These are phyloP conservation scores for Coemansia sp. DNA, from an alignment of 192 early-diverging fungal genomes.

Conservation along the genomic window DNA sequence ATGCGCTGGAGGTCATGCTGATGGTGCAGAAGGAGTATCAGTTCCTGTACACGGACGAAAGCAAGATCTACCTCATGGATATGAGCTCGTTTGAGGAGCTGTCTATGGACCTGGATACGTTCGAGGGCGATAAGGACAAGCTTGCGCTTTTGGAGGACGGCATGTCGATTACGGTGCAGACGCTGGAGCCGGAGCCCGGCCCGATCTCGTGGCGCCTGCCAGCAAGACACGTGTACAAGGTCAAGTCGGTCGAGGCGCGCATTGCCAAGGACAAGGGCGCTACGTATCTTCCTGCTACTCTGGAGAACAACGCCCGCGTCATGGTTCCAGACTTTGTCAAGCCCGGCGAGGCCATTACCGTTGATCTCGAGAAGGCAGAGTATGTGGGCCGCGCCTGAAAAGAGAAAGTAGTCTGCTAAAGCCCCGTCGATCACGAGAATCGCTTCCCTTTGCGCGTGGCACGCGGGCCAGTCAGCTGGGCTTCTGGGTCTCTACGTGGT, in stretches of 20 bases:
- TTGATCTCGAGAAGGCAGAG: conserved; percentile 66
- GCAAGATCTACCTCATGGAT: conserved; percentile 69
- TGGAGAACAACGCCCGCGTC: conserved; percentile 69
- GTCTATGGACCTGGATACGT: conserved; percentile 56
- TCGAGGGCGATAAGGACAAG: conserved; percentile 64
- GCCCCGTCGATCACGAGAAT: too few relatives aligned
- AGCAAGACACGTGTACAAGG: conserved; percentile 59
- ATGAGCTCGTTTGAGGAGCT: conserved; percentile 74
- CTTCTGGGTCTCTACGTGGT: too few relatives aligned
- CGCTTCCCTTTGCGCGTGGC: too few relatives aligned
- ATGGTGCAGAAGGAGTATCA: conserved; percentile 68
- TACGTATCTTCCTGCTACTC: conserved; percentile 64
- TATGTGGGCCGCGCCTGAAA: conserved; percentile 64
- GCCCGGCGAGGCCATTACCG: conserved; percentile 71
- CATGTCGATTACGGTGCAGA: conserved; percentile 61
- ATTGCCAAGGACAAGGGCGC: conserved; percentile 70
- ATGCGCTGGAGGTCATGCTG: conserved; percentile 71
- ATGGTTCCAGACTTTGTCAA: conserved; percentile 85
- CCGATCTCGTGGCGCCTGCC: conserved; percentile 70
- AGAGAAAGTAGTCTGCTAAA: not conserved
- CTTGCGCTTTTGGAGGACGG: conserved; percentile 55
- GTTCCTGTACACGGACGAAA: conserved; percentile 72
- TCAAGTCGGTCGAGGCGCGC: conserved; percentile 56
- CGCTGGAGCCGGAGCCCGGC: conserved; percentile 61
- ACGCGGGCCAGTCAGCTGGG: too few relatives aligned